Conservation (phyloP, 106 monocot species). For the Platanthera zijinensis region DNA sequence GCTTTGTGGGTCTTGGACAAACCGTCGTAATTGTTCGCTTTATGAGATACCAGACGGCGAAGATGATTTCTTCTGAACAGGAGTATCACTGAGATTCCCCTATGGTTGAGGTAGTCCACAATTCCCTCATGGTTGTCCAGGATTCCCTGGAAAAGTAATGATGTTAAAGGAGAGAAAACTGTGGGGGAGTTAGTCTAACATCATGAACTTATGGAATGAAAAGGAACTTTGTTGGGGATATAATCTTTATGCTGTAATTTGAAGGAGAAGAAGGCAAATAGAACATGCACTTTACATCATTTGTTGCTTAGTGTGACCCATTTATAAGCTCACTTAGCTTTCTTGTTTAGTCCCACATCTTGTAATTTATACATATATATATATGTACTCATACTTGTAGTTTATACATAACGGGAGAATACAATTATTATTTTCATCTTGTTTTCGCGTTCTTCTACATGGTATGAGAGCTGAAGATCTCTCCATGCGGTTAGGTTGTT, state of each 20-base stretch:
- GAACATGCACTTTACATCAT: no score
- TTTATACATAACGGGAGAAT: no score
- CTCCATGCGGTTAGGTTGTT: no score
- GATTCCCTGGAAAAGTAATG: conserved; percentile 40
- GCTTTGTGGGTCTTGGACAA: conserved; percentile 49
- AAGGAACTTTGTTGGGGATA: neutral
- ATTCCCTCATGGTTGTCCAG: conserved; percentile 41
- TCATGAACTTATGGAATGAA: neutral
- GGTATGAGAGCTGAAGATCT: no score
- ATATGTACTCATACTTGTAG: no score
- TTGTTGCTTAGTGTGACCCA: no score
- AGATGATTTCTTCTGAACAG: conserved; percentile 65
- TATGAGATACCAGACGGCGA: conserved; percentile 41
- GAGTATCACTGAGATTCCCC: conserved; percentile 55
- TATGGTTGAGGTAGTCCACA: conserved; percentile 51
- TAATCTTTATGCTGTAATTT: neutral
- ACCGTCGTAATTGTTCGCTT: conserved; percentile 57
- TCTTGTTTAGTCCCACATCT: no score
- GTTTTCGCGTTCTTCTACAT: no score
- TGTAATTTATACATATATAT: no score
- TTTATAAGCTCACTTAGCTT: no score
- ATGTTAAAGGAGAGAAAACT: neutral
- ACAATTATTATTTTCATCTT: no score
- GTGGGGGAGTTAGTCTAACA: neutral
- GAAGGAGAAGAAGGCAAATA: neutral